These are phyloP conservation scores for Sarocladiaceae sp. DNA, from an alignment of 2,329 filamentous ascomycete genomes.

Conservation along the genomic window DNA sequence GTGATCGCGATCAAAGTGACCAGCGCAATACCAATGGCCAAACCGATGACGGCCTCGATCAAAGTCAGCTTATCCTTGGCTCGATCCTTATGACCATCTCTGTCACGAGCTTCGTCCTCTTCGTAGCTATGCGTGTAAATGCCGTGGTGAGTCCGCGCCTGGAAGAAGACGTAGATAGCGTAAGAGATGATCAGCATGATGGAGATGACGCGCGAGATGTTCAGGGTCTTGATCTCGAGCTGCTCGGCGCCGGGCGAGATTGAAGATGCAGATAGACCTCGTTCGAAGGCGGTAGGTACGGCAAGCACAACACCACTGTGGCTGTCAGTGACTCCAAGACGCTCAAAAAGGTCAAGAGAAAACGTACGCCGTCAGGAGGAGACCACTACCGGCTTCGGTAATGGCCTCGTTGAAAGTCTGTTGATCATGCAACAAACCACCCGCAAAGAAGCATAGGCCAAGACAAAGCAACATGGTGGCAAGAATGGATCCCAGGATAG, in stretches of 20 bases:
- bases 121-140: conserved; percentile 73
- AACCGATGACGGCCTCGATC: conserved; percentile 64
- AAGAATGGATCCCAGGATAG: conserved; percentile 77
- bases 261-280: conserved; percentile 31
- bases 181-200: conserved; percentile 70
- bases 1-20: conserved; percentile 72
- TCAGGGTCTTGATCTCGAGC: conserved; percentile 50
- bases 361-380: conserved; percentile 73
- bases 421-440: conserved; percentile 64
- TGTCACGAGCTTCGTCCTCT: conserved; percentile 63
- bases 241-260: conserved; percentile 22
- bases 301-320: conserved; percentile 30
- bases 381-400: conserved; percentile 72
- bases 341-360: conserved; percentile 18
- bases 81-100: conserved; percentile 57
- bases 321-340: conserved; percentile 20
- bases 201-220: conserved; percentile 67
- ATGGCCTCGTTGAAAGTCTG: conserved; percentile 71
- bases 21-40: conserved; percentile 59
- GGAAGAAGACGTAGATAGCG: conserved; percentile 64
- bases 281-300: conserved; percentile 53
- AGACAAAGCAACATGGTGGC: conserved; percentile 79
- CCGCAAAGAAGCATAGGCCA: conserved; percentile 74
- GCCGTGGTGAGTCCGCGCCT: conserved; percentile 71
- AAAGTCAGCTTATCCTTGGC: conserved; percentile 68